Percentiles rank a stretch among this genome's conserved stretches.
phyloP scores from a whole-genome alignment of 345 rosid genomes.

The Hibiscus trionum region DNA sequence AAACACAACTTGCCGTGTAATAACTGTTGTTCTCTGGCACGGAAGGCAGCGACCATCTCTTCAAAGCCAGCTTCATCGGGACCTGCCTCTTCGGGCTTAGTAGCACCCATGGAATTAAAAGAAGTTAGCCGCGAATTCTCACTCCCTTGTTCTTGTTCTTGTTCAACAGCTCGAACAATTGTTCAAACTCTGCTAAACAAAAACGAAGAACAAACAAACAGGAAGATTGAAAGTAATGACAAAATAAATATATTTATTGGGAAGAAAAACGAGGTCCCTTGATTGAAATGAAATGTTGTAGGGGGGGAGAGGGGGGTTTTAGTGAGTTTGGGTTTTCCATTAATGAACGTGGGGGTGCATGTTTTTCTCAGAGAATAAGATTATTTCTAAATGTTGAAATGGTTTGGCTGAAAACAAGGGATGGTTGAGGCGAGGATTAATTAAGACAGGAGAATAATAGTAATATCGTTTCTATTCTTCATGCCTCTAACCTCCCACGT shows the following conservation, averaged over 20 bases:
- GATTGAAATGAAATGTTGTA: background rate
- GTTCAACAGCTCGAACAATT: conserved; percentile 56
- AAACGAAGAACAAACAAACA: background rate
- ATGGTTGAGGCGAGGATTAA: no score
- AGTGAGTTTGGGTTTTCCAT: conserved; percentile 9
- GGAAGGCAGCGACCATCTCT: conserved; percentile 14
- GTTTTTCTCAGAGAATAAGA: conserved; percentile 14
- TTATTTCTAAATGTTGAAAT: no score
- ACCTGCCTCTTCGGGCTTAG: conserved; percentile 21
- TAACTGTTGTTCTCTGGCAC: conserved; percentile 34
- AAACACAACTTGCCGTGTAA: conserved; percentile 18
- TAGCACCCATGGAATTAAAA: conserved; percentile 30
- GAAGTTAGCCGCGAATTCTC: conserved; percentile 23
- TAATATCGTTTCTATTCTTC: no score
- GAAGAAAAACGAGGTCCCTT: background rate
- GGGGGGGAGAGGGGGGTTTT: background rate
- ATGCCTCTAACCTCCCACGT: no score
- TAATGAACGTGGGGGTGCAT: conserved; percentile 47
- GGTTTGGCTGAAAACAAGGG: no score
- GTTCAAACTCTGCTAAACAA: background rate
- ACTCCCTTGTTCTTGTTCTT: conserved; percentile 48
- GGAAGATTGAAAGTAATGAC: background rate
- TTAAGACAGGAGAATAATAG: no score
- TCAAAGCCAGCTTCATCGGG: background rate
- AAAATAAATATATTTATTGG: background rate